Conservation (phyloP, 805 yeast genomes). For the Saccharomycopsis olivae region DNA sequence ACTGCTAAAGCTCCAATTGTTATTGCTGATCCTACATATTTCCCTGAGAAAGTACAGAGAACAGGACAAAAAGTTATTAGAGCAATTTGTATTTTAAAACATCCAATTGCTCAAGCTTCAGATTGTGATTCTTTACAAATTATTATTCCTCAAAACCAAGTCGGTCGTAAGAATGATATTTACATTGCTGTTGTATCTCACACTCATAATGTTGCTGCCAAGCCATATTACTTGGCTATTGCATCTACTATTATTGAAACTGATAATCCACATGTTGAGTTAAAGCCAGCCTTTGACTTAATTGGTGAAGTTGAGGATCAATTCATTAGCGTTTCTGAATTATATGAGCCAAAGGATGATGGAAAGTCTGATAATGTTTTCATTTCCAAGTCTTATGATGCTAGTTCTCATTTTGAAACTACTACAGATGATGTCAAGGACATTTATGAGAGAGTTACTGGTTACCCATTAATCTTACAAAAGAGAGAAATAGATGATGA, state of each 20-base stretch:
- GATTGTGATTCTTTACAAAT: slow-evolving; percentile 87
- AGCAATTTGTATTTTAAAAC: slow-evolving; percentile 83
- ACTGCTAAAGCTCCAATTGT: slow-evolving; percentile 85
- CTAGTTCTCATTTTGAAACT: slow-evolving; percentile 90
- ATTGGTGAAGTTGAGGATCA: slow-evolving; percentile 68
- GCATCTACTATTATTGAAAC: slow-evolving; percentile 93
- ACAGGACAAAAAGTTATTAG: slow-evolving; percentile 70
- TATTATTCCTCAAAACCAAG: slow-evolving; percentile 94
- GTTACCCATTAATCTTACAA: slow-evolving; percentile 82
- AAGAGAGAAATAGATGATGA: slow-evolving; percentile 64
- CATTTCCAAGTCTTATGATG: slow-evolving; percentile 84
- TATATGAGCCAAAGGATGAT: slow-evolving; percentile 78
- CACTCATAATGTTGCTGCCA: slow-evolving; percentile 82
- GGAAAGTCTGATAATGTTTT: slow-evolving; percentile 72
- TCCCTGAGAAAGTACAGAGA: slow-evolving; percentile 70
- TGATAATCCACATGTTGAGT: slow-evolving; percentile 66
- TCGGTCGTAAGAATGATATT: slow-evolving; percentile 85
- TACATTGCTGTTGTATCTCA: slow-evolving; percentile 85
- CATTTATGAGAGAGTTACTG: slow-evolving; percentile 82
- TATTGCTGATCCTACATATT: slow-evolving; percentile 96
- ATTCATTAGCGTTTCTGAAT: slow-evolving; percentile 87
- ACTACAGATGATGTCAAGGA: slow-evolving; percentile 97
- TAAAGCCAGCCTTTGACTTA: slow-evolving; percentile 87
- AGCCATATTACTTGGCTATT: slow-evolving; percentile 85
- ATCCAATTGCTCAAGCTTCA: slow-evolving; percentile 73